Conservation (phyloP, 179 eudicot species). For the Spinacia oleracea region DNA sequence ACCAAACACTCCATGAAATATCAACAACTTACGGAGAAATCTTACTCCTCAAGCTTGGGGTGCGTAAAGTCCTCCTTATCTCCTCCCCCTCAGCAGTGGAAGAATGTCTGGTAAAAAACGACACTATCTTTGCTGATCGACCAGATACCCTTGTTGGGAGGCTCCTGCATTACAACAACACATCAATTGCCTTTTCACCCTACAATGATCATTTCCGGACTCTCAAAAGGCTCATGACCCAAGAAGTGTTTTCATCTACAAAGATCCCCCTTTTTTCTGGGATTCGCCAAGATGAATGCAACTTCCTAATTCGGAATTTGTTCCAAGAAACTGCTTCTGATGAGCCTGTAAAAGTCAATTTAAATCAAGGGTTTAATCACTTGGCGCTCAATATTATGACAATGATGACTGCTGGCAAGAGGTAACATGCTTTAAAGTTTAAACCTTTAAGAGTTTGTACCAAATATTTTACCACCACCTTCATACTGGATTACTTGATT, state of each 20-base stretch:
- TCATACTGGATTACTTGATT: too few relatives aligned
- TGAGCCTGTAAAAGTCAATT: slow-evolving; percentile 7
- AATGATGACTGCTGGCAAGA: slow-evolving; percentile 51
- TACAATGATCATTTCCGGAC: slow-evolving; percentile 50
- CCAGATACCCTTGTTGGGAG: slow-evolving; percentile 43
- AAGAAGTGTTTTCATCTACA: slow-evolving; percentile 39
- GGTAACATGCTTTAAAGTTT: slow-evolving; percentile 12
- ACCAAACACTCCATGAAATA: slow-evolving; percentile 33
- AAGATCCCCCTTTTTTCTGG: slow-evolving; percentile 28
- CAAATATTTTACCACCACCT: too few relatives aligned
- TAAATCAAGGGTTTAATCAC: slow-evolving; percentile 38
- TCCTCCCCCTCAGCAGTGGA: slow-evolving; percentile 48
- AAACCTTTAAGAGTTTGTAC: too few relatives aligned
- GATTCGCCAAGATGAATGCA: slow-evolving; percentile 39
- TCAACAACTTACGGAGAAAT: slow-evolving; percentile 34
- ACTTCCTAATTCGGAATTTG: slow-evolving; percentile 21
- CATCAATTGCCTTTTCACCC: slow-evolving; percentile 41
- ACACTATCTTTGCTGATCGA: slow-evolving; percentile 49
- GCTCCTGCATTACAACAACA: slow-evolving; percentile 39
- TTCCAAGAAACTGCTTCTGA: background rate
- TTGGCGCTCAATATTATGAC: slow-evolving; percentile 47
- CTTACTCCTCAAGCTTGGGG: slow-evolving; percentile 38
- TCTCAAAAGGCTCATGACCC: slow-evolving; percentile 35
- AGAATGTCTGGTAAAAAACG: slow-evolving; percentile 49
- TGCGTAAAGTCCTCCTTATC: slow-evolving; percentile 41